Conservation (phyloP, 768 basidiomycete genomes). For the Amanita jacksonii region DNA sequence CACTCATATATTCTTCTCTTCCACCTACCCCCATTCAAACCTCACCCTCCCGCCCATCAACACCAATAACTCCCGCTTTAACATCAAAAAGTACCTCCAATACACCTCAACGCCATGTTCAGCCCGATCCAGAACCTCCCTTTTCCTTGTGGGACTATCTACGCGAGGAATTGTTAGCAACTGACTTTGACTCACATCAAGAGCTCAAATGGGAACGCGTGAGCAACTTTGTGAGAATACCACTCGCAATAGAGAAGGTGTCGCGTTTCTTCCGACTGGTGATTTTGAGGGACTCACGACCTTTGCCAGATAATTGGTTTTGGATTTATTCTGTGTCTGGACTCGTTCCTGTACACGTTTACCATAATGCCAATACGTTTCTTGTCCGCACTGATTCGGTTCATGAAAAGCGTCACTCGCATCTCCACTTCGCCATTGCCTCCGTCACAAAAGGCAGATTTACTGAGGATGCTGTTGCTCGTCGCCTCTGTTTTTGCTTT, state of each 20-base stretch:
- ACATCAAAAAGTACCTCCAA: conserved; percentile 14
- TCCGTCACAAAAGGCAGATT: conserved; percentile 86
- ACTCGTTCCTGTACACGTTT: conserved; percentile 96
- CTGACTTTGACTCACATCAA: conserved; percentile 92
- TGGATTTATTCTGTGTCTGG: conserved; percentile 88
- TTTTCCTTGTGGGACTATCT: conserved; percentile 93
- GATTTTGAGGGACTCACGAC: conserved; percentile 7
- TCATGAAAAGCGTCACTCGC: conserved; percentile 39
- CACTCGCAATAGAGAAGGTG: conserved; percentile 90
- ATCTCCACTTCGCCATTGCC: conserved; percentile 51
- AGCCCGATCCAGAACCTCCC: conserved; percentile 29
- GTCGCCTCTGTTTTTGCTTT: conserved; percentile 65
- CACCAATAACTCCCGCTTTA: conserved; percentile 25
- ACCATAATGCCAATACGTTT: conserved; percentile 94
- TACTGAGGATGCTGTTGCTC: conserved; percentile 74
- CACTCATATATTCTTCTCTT: conserved; percentile 51
- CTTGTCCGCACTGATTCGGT: conserved; percentile 49
- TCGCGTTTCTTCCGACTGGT: conserved; percentile 9
- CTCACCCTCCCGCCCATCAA: conserved; percentile 29
- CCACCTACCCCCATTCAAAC: conserved; percentile 62
- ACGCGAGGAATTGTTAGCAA: conserved; percentile 77
- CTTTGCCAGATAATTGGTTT: conserved; percentile 64
- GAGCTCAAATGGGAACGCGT: conserved; percentile 95
- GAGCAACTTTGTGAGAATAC: conserved; percentile 90
- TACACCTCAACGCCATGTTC: conserved; percentile 13